Percentiles rank a stretch among this genome's conserved stretches.
Evolutionary conservation across 257 asterid genomes (phyloP).

Genomic region (Thymus mandschuricus): DNA sequence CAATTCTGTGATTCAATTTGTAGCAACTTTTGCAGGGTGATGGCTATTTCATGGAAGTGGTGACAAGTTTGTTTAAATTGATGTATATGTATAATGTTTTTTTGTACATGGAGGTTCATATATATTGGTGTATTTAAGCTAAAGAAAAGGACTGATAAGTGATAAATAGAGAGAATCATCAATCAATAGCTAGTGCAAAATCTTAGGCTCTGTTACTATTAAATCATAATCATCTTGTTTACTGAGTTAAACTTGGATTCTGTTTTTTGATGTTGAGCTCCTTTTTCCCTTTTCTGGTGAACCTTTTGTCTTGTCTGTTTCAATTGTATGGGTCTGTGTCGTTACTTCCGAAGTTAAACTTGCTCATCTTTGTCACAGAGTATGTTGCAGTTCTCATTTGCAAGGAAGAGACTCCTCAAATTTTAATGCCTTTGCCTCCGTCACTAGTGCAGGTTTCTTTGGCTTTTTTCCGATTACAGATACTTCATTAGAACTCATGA

Average conservation of each 20-base stretch:
- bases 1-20: neutral
- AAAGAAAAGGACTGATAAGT: neutral
- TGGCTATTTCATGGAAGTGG: neutral
- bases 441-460: constrained; percentile 62
- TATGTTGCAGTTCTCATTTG: constrained; percentile 39
- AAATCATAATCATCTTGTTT: neutral
- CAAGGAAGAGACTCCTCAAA: constrained; percentile 46
- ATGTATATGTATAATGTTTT: neutral
- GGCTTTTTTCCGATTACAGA: neutral
- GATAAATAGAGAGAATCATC: neutral
- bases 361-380: constrained; percentile 45
- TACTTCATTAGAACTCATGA: constrained; percentile 3
- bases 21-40: neutral
- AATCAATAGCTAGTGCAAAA: neutral
- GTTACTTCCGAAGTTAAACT: constrained; percentile 23
- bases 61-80: neutral
- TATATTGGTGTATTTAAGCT: no score
- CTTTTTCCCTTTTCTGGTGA: neutral
- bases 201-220: constrained; percentile 1
- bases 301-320: constrained; percentile 5
- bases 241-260: neutral
- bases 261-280: neutral
- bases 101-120: no score
- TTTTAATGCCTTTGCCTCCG: constrained; percentile 55
- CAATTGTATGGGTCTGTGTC: neutral